Evolutionary conservation across 2,329 filamentous ascomycete species (phyloP).

Genomic region (Diaporthe eres): DNA sequence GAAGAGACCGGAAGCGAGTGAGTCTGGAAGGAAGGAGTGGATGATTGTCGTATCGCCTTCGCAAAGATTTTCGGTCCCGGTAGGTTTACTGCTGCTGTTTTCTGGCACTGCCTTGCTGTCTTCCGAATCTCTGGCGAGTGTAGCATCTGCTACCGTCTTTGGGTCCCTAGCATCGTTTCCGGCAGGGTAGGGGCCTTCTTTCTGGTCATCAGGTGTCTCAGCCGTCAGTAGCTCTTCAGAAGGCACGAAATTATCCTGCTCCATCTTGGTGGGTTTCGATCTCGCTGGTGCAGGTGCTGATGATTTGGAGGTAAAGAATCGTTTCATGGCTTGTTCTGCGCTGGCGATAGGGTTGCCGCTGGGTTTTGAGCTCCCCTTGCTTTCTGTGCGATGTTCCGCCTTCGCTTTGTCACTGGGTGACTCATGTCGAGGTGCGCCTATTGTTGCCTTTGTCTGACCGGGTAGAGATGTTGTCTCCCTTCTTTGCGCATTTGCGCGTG

Average conservation of each 20-base stretch:
- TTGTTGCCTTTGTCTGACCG: neutral
- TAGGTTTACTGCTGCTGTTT: slow-evolving; percentile 43
- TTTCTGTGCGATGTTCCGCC: neutral
- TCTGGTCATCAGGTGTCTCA: slow-evolving; percentile 25
- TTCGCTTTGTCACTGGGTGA: neutral
- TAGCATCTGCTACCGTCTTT: neutral
- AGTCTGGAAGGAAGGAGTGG: slow-evolving; percentile 74
- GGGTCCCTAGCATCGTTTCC: neutral
- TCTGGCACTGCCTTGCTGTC: slow-evolving; percentile 41
- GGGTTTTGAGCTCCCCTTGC: neutral
- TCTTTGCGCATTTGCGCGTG: slow-evolving; percentile 32
- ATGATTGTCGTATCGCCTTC: slow-evolving; percentile 86
- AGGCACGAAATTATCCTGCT: neutral
- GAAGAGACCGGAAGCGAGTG: slow-evolving; percentile 74
- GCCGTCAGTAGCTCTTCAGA: slow-evolving; percentile 36
- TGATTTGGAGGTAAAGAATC: neutral
- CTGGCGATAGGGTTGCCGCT: neutral
- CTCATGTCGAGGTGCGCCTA: slow-evolving; percentile 1
- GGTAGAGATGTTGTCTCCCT: neutral
- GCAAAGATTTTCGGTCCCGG: slow-evolving; percentile 70
- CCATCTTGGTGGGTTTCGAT: neutral
- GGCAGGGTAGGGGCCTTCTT: neutral
- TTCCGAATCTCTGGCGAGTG: neutral
- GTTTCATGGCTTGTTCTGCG: neutral
- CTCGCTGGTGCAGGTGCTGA: neutral